Conservation (phyloP, 1,284 basidiomycete genomes). For the Exobasidium rhododendri region DNA sequence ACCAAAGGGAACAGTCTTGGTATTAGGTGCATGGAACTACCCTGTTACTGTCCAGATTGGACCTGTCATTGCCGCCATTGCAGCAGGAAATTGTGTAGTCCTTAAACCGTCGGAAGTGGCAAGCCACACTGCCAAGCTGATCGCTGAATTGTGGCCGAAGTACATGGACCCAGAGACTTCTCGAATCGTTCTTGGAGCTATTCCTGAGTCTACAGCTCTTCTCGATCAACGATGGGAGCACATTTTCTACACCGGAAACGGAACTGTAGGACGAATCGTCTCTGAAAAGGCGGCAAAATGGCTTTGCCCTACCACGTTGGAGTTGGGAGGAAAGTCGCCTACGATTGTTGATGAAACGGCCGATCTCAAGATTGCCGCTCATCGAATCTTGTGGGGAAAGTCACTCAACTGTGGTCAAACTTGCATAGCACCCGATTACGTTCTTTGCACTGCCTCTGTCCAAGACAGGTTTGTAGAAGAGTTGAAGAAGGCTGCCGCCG, state of each 20-base stretch:
- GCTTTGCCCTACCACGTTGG: slow-evolving; percentile 77
- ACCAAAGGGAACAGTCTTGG: slow-evolving; percentile 58
- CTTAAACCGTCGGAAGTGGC: slow-evolving; percentile 71
- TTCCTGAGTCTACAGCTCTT: slow-evolving; percentile 72
- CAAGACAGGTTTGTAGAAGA: slow-evolving; percentile 67
- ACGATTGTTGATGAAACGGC: slow-evolving; percentile 70
- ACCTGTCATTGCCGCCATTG: slow-evolving; percentile 57
- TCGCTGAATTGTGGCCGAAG: slow-evolving; percentile 71
- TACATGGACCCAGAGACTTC: slow-evolving; percentile 76
- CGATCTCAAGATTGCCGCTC: slow-evolving; percentile 56
- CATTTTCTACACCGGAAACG: slow-evolving; percentile 64
- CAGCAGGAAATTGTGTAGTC: slow-evolving; percentile 58
- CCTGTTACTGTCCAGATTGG: slow-evolving; percentile 50
- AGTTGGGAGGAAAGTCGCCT: slow-evolving; percentile 77
- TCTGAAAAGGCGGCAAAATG: slow-evolving; percentile 79
- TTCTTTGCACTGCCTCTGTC: slow-evolving; percentile 66
- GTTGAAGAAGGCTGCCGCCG: slow-evolving; percentile 62
- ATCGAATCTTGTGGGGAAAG: slow-evolving; percentile 76
- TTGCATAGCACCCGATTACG: slow-evolving; percentile 69
- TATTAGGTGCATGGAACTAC: slow-evolving; percentile 57
- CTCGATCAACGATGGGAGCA: slow-evolving; percentile 80
- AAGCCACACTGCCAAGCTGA: slow-evolving; percentile 65
- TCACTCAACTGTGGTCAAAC: slow-evolving; percentile 63
- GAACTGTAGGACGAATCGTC: slow-evolving; percentile 72
- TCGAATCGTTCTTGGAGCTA: slow-evolving; percentile 71